phyloP scores from a whole-genome alignment of 2,329 filamentous ascomycete species.

The Didymella keratinophila region DNA sequence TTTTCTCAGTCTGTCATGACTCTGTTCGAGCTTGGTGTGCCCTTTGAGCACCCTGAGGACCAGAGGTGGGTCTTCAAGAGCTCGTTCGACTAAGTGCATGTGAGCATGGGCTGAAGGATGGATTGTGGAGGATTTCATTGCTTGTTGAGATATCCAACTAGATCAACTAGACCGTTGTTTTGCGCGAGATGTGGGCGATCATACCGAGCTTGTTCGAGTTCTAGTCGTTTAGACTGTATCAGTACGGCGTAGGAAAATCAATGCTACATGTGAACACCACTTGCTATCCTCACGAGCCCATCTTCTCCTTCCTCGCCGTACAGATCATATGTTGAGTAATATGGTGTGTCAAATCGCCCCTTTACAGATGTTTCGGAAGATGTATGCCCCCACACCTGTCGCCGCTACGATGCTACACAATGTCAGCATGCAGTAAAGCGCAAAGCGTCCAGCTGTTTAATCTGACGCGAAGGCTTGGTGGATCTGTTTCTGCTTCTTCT shows the following conservation, averaged over 20 bases:
- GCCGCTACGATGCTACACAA: background rate
- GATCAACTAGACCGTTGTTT: slow-evolving; percentile 33
- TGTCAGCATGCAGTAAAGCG: background rate
- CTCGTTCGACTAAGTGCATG: slow-evolving; percentile 46
- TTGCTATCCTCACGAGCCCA: background rate
- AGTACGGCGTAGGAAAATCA: background rate
- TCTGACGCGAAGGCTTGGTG: slow-evolving; percentile 25
- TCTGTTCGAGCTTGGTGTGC: slow-evolving; percentile 94
- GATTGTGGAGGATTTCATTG: slow-evolving; percentile 19
- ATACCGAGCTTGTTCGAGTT: background rate
- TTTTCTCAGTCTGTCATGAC: slow-evolving; percentile 80
- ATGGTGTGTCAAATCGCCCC: background rate
- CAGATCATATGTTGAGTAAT: background rate
- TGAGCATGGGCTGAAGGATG: background rate
- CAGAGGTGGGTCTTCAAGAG: slow-evolving; percentile 57
- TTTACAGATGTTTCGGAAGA: background rate
- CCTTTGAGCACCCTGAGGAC: slow-evolving; percentile 69
- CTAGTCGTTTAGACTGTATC: slow-evolving; percentile 4
- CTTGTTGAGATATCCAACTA: slow-evolving; percentile 44
- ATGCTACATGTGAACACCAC: background rate
- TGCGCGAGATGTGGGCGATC: slow-evolving; percentile 11
- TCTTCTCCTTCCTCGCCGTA: background rate
- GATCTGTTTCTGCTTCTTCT: slow-evolving; percentile 36
- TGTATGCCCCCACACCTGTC: background rate
- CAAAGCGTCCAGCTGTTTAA: slow-evolving; percentile 14